Evolutionary conservation across 148 eudicot species (phyloP), one percentile per base, ranked within the genome.

Genomic region (Euryodendron excelsum): DNA sequence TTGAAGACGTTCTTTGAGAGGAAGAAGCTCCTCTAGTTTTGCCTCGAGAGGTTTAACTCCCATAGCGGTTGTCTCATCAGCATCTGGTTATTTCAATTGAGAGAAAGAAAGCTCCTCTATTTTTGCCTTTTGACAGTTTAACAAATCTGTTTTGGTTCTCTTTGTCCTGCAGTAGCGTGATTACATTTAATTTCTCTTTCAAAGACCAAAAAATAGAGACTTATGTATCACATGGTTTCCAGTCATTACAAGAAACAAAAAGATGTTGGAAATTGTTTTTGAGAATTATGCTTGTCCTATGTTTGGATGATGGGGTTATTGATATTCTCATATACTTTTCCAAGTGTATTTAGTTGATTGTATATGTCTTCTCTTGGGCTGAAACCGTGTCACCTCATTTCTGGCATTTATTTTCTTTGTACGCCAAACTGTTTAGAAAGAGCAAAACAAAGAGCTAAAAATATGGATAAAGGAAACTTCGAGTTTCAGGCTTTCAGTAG

Each of bases 1-100:
- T 83, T 90, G 23, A 90, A 90, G 82, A 55, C 84, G 28, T 90
- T 83, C 77, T 90, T 90, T 36, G 88, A 88, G 82, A 87, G 84
- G 80, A 88, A 88, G 83, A 90, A 88, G 80, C 85, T 90, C 45
- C 81, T 90, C 78, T 90, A 77, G 69, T 25, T 55, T 62, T 55
- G 20, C 25, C 75, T 31, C 10, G 34, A 72, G 44, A 69, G 73
- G 55, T 28, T 21, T 28, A 69, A 27, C 11, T 4, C 41, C 28
- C 0, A 15, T 2, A 9, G 4, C 39, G 61, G 15, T 15, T 2
- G 20, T 50, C 17, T 70, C 37, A 5, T 27, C 9, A 23, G 30
- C 20, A 25, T 25, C 47, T 28, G 73, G 33, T 47, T 15, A 13
- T 11, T 27, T 70, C 27, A 0, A 25, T 28, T 27, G 28, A 41